Percentiles rank a stretch among this genome's conserved stretches.
phyloP scores from a whole-genome alignment of 371 early-diverging fungal species.

The Parasitella parasitica region DNA sequence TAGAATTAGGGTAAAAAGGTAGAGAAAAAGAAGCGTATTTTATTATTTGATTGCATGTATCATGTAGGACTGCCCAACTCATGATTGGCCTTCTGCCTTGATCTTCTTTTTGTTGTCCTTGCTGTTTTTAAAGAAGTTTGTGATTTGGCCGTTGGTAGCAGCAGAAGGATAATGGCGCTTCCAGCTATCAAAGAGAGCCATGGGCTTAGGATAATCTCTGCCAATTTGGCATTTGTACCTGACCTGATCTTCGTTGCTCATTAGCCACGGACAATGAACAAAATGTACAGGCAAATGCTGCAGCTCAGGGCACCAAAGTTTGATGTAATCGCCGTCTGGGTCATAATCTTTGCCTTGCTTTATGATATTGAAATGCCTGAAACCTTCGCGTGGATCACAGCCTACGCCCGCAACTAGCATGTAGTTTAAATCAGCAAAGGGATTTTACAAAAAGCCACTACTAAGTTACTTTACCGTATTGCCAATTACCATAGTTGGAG shows the following conservation, averaged over 20 bases:
- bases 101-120: conserved; percentile 1
- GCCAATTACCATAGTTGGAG: conserved; percentile 55
- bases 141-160: not conserved
- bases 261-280: conserved; percentile 42
- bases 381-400: conserved; percentile 38
- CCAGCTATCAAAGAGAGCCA: conserved; percentile 20
- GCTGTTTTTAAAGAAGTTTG: conserved; percentile 1
- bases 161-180: conserved; percentile 11
- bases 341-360: conserved; percentile 53
- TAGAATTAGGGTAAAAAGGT: not conserved
- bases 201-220: conserved; percentile 30
- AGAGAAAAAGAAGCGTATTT: not conserved
- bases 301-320: conserved; percentile 44
- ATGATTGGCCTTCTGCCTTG: not conserved
- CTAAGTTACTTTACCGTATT: conserved; percentile 43
- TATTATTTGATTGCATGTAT: not conserved
- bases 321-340: conserved; percentile 40
- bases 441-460: no score
- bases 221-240: conserved; percentile 19
- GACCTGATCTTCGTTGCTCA: conserved; percentile 18
- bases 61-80: not conserved
- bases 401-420: conserved; percentile 28
- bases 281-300: conserved; percentile 9
- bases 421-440: no score
- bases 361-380: conserved; percentile 44